phyloP scores from a whole-genome alignment of 805 yeast species.

The Saccharomyces mikatae region DNA sequence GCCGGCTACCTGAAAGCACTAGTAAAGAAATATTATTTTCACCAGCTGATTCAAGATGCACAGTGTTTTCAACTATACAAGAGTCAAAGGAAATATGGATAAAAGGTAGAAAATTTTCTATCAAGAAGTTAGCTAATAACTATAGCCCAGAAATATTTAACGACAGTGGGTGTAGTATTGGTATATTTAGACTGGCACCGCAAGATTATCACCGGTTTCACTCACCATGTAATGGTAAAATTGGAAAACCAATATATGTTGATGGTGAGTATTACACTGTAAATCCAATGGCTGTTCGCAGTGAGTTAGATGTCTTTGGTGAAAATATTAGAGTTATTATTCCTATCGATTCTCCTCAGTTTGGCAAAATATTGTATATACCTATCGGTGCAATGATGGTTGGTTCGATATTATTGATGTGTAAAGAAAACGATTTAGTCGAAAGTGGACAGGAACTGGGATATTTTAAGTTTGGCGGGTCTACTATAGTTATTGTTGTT shows the following conservation, averaged over 20 bases:
- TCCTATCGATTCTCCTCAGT: slow-evolving; percentile 66
- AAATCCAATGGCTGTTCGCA: slow-evolving; percentile 93
- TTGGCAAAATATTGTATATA: slow-evolving; percentile 69
- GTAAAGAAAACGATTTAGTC: slow-evolving; percentile 49
- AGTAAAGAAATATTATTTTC: slow-evolving; percentile 48
- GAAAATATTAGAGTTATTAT: slow-evolving; percentile 77
- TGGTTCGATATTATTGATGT: slow-evolving; percentile 75
- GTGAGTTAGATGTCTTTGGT: slow-evolving; percentile 83
- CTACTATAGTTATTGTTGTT: slow-evolving; percentile 68
- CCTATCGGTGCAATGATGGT: slow-evolving; percentile 99
- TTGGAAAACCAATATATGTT: slow-evolving; percentile 59
- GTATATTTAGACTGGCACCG: slow-evolving; percentile 85
- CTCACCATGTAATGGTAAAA: slow-evolving; percentile 67
- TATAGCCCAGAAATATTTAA: slow-evolving; percentile 37
- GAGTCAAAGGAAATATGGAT: slow-evolving; percentile 78
- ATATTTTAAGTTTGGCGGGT: slow-evolving; percentile 93
- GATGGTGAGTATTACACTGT: slow-evolving; percentile 93
- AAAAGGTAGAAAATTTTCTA: slow-evolving; percentile 70
- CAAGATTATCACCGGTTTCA: slow-evolving; percentile 96
- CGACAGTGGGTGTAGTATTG: slow-evolving; percentile 48
- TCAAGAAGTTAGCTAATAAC: slow-evolving; percentile 42
- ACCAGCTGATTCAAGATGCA: slow-evolving; percentile 83
- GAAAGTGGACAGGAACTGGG: slow-evolving; percentile 79
- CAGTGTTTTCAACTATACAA: slow-evolving; percentile 52
- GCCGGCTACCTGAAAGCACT: slow-evolving; percentile 61